Conservation (phyloP, 2,329 filamentous ascomycete genomes). For the Myriosclerotinia scirpicola region DNA sequence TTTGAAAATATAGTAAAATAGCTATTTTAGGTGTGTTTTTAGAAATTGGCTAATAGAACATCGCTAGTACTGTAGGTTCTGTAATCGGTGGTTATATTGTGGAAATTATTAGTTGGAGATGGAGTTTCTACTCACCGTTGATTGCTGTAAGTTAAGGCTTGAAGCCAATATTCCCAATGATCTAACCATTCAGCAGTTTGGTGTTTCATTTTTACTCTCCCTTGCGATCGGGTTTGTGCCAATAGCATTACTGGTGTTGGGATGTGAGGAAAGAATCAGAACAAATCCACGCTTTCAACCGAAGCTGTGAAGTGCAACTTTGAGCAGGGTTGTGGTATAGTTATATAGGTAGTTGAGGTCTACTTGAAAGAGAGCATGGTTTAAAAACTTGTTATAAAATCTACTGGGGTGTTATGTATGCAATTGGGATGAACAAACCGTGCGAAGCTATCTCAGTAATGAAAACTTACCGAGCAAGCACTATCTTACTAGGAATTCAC, state of each 20-base stretch:
- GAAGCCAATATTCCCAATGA: slow-evolving; percentile 31
- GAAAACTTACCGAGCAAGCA: not conserved
- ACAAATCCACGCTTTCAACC: slow-evolving; percentile 12
- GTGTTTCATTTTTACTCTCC: slow-evolving; percentile 38
- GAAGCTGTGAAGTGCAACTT: not conserved
- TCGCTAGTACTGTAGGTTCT: slow-evolving; percentile 26
- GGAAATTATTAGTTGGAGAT: slow-evolving; percentile 51
- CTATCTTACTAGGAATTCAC: not conserved
- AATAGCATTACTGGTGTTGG: slow-evolving; percentile 3
- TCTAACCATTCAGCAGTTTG: not conserved
- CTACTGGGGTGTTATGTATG: not conserved
- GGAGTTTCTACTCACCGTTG: slow-evolving; percentile 53
- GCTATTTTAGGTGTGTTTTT: too few species aligned
- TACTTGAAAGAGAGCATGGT: too few species aligned
- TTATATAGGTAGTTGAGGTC: not conserved
- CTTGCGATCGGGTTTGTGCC: slow-evolving; percentile 29
- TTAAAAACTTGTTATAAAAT: not conserved
- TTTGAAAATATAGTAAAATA: too few species aligned
- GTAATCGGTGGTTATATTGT: slow-evolving; percentile 54
- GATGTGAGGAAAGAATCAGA: slow-evolving; percentile 17
- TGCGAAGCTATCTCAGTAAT: too few species aligned
- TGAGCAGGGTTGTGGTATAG: not conserved
- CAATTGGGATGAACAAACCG: not conserved
- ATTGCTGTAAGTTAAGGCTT: slow-evolving; percentile 46
- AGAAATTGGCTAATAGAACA: too few species aligned